Evolutionary conservation across 352 stramenopile species (phyloP), one percentile per base, ranked within the genome.

Genomic region (Pythium rishiriense): DNA sequence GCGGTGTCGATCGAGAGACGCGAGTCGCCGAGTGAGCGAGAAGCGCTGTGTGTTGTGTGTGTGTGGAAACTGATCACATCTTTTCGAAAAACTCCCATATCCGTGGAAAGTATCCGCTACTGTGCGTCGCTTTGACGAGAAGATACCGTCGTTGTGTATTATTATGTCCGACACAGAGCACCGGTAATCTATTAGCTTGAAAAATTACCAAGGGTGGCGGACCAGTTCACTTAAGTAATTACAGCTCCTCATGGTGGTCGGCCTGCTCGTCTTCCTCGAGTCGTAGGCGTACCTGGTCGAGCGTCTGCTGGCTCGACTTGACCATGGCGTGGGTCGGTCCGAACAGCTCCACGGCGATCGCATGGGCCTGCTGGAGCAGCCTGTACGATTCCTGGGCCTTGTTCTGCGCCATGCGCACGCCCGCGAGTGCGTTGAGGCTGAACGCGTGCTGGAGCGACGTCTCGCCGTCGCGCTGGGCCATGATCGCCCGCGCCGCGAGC

Each of bases 401-500:
- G 46, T 82, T 70, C 64, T 87, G 72, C 8, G 79, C 75, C 78
- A 93, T 93, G 33, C 84, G 76, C 14, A 93, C 84, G 9, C 87
- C 87, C 0, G 85, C 85, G 45, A 93, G 52, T n/a, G 85, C 76
- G 45, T 95, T 95, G 39, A 93, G 77, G 49, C 75, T 88, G 57
- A 95, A 95, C 15, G 87, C 87, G 55, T 91, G 90, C 26, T 75
- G 28, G 25, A 93, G 59, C 58, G 85, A 83, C 9, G 81, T 72
- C 28, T 87, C 70, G 22, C 87, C 87, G 24, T 95, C 87, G 9
- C 87, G 80, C 53, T 81, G 64, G 21, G 72, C 48, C 57, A 93
- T 84, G 54, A 95, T 78, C 0, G 68, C 69, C 26, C 74, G 76
- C 2, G 83, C 84, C 5, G 63, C 70, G 35, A 86, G 75, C 0